Evolutionary conservation across 2,329 filamentous ascomycete species (phyloP).

Genomic region (Fusarium sambucinum): DNA sequence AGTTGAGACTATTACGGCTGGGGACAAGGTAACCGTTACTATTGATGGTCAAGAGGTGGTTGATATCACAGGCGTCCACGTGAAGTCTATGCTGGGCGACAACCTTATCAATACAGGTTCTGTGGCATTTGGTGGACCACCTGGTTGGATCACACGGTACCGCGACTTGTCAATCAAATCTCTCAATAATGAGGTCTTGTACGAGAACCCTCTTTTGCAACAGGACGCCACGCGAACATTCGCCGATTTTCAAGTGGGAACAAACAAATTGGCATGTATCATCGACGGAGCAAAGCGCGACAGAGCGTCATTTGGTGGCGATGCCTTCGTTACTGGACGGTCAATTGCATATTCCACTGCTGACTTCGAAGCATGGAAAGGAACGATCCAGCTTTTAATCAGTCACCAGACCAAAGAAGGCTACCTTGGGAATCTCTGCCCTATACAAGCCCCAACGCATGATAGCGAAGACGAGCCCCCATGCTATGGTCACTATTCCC

Average conservation of each 20-base stretch:
- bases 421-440: conserved; percentile 6
- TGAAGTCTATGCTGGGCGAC: conserved; percentile 11
- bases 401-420: conserved; percentile 9
- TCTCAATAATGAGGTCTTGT: rapidly evolving
- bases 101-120: conserved; percentile 6
- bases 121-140: background rate
- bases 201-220: rapidly evolving
- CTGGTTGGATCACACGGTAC: background rate
- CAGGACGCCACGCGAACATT: rapidly evolving
- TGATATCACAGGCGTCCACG: rapidly evolving
- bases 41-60: background rate
- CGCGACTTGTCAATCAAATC: background rate
- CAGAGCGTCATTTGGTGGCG: background rate
- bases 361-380: background rate
- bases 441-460: conserved; percentile 9
- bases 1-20: background rate
- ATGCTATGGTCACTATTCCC: background rate
- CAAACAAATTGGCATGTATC: conserved; percentile 1
- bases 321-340: background rate
- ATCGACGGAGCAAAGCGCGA: conserved; percentile 2
- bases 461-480: background rate
- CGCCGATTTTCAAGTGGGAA: background rate
- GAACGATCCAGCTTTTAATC: background rate
- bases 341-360: conserved; percentile 8
- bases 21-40: background rate